Evolutionary conservation across 2,329 filamentous ascomycete species (phyloP), one percentile per base, ranked within the genome.

Genomic region (Fonsecaea monophora): DNA sequence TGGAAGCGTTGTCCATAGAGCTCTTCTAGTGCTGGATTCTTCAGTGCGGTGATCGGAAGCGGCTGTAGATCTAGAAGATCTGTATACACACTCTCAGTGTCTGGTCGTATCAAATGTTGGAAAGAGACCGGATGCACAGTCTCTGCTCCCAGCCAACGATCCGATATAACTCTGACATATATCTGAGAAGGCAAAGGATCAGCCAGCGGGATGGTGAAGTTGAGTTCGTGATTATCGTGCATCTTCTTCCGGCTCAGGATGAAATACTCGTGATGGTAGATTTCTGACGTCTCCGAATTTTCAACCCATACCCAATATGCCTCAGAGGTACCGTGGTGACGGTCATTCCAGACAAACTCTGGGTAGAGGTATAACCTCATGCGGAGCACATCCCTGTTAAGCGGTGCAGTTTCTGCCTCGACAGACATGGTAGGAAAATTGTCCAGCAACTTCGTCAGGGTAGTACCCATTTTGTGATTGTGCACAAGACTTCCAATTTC

Each of bases 301-400:
- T 99, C 95, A 2, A 99, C 94, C 96, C 95, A 99, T 65, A 99
- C 90, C 86, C 96, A 99, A 80, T 96, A 99, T 3, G 94, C 94
- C 75, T 99, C 95, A 0, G 94, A 97, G 2, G 89, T 92, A 18
- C 96, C 96, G 75, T 99, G 94, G 66, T 97, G 87, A 55, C 91
- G 89, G 72, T 98, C 94, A 73, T 97, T 96, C 95, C 95, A 99
- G 42, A 84, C 84, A 76, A 99, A 99, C 60, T 98, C 94, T 0
- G 95, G 92, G 1, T 90, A 92, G 18, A 99, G 85, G 73, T 85
- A 92, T 0, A 99, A 86, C 75, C 91, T 90, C 74, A 99, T 93
- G n/a, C 94, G 88, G 68, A 99, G 83, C 0, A 99, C 94, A 75
- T 99, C 94, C 55, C 95, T 87, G 75, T 99, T 99, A 38, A 99